A percentile compares a stretch with the other conserved stretches of the same genome.
Conservation (phyloP, 768 basidiomycete species). For the Pleurotus eryngii region DNA sequence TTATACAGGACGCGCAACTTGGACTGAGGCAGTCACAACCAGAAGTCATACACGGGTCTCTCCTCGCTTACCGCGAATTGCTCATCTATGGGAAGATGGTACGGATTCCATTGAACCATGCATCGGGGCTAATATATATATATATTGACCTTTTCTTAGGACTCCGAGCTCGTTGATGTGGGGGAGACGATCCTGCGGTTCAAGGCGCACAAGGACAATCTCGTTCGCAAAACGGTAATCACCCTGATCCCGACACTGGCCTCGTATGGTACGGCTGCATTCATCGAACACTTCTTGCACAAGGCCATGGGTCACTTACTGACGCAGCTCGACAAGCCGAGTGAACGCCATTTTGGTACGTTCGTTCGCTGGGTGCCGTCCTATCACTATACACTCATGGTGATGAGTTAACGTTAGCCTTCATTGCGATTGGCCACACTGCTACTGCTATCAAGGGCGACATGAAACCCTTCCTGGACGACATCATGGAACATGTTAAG, state of each 20-base stretch:
- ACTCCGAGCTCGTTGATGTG: slow-evolving; percentile 71
- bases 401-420: slow-evolving; percentile 48
- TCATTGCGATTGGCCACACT: slow-evolving; percentile 94
- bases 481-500: slow-evolving; percentile 87
- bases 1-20: slow-evolving; percentile 82
- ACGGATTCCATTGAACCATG: slow-evolving; percentile 23
- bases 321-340: slow-evolving; percentile 82
- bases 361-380: neutral
- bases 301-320: slow-evolving; percentile 92
- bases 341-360: slow-evolving; percentile 84
- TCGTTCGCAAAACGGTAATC: slow-evolving; percentile 93
- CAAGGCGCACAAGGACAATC: slow-evolving; percentile 82
- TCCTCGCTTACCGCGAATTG: slow-evolving; percentile 89
- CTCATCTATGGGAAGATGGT: slow-evolving; percentile 94
- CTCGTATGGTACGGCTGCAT: slow-evolving; percentile 89
- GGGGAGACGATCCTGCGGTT: slow-evolving; percentile 90
- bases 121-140: neutral
- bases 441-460: slow-evolving; percentile 88
- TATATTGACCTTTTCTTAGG: slow-evolving; percentile 30
- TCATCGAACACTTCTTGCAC: slow-evolving; percentile 87
- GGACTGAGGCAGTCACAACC: slow-evolving; percentile 77
- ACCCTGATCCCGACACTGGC: slow-evolving; percentile 93
- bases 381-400: neutral
- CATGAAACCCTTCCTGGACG: slow-evolving; percentile 94
- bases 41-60: slow-evolving; percentile 89